Evolutionary conservation across 1,284 basidiomycete species (phyloP).

Genomic region (Tylopilus sp.): DNA sequence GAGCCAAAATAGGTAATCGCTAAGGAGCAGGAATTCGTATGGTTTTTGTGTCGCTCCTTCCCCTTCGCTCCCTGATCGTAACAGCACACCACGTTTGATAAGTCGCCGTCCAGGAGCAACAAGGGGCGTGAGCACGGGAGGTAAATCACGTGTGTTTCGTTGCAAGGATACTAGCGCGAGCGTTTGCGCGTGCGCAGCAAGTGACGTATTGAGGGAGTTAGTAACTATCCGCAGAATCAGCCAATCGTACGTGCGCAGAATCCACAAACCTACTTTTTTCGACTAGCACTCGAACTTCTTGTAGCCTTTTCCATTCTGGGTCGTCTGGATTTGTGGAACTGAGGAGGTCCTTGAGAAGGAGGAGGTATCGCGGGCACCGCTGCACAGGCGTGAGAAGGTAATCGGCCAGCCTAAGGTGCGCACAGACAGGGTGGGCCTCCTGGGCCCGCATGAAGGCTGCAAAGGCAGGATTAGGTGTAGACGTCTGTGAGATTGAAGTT

Average conservation of each 20-base stretch:
- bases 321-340: slow-evolving; percentile 71
- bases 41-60: slow-evolving; percentile 37
- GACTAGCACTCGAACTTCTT: slow-evolving; percentile 71
- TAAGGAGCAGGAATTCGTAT: slow-evolving; percentile 83
- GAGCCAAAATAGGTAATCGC: slow-evolving; percentile 85
- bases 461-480: slow-evolving; percentile 56
- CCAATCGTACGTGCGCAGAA: slow-evolving; percentile 8
- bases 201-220: slow-evolving; percentile 78
- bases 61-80: slow-evolving; percentile 45
- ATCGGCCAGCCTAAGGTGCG: slow-evolving; percentile 79
- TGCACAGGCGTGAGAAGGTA: slow-evolving; percentile 92
- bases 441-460: slow-evolving; percentile 68
- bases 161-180: slow-evolving; percentile 82
- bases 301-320: slow-evolving; percentile 70
- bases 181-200: slow-evolving; percentile 81
- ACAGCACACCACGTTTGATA: slow-evolving; percentile 72
- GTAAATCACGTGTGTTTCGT: slow-evolving; percentile 76
- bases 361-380: slow-evolving; percentile 86
- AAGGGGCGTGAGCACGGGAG: slow-evolving; percentile 66
- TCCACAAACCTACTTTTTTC: slow-evolving; percentile 69
- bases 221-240: slow-evolving; percentile 65
- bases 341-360: slow-evolving; percentile 85
- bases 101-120: slow-evolving; percentile 84
- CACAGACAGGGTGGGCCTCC: slow-evolving; percentile 75
- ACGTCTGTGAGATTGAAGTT: slow-evolving; percentile 45